A percentile compares a stretch with the other conserved stretches of the same genome.
Conservation (phyloP, 306 rosid species). For the Fragaria nilgerrensis region DNA sequence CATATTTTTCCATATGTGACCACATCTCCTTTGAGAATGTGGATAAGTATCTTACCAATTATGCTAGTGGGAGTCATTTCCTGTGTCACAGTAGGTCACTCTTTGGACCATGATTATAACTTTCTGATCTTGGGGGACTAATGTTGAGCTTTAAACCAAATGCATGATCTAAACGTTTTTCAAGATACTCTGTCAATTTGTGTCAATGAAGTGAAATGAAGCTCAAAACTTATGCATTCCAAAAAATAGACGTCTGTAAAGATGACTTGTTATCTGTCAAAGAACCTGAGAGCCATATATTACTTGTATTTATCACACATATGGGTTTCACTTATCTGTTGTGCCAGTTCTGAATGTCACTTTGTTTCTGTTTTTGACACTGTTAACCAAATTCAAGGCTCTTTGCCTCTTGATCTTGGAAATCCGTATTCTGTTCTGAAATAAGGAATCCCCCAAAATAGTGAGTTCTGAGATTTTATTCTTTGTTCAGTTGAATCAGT, state of each 20-base stretch:
- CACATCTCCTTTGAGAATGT: neutral
- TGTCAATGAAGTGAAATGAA: neutral
- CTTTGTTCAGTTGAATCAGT: conserved; percentile 65
- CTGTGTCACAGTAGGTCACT: neutral
- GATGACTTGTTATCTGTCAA: neutral
- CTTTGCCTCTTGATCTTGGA: conserved; percentile 2
- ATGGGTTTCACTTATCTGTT: neutral
- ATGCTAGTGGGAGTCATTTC: neutral
- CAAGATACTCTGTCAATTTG: neutral
- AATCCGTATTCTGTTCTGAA: neutral
- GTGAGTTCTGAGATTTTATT: neutral
- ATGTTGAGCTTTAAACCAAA: neutral
- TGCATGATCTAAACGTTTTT: neutral
- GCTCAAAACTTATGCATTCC: neutral
- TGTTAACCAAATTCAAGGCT: neutral
- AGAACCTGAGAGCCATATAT: neutral
- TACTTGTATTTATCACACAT: neutral
- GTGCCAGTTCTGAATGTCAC: neutral
- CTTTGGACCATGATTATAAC: neutral
- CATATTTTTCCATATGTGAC: neutral
- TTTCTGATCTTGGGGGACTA: neutral
- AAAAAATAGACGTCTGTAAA: neutral
- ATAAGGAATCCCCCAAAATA: conserved; percentile 6
- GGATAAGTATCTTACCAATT: neutral
- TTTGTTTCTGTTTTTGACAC: neutral